Base-by-base conservation (phyloP, 2,329 filamentous ascomycete species). In the Trematosphaeria pertusa region DNA sequence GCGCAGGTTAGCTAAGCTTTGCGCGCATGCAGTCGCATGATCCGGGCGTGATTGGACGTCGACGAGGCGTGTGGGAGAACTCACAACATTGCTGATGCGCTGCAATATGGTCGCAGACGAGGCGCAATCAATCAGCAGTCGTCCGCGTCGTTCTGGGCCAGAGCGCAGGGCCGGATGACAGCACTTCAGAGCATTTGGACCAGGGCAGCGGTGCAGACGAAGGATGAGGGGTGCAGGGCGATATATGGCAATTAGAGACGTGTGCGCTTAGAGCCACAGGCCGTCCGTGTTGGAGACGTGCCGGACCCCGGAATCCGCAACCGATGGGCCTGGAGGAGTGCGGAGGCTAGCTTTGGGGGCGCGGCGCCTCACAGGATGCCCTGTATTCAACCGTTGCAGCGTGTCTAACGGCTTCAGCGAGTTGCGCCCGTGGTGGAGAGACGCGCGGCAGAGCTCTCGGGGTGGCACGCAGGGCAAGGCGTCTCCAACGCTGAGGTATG, bases 1-100 rank as follows among this genome's bases (percentile, higher is more conserved):
- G 34, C 26, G 31, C 48, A 54, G 30, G 46, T 70, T 62, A 69
- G 63, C 62, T 48, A 50, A 43, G 57, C 37, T 39, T 54, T 26
- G 43, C 41, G 52, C 43, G 54, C 51, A 52, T 42, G 46, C 22
- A 47, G 50, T 44, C 49, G 54, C 37, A 48, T 45, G 48, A 52
- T 45, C 46, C 37, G 44, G 45, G 37, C 19, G 59, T 60, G 59
- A 69, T 64, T 66, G 67, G 61, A 38, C 55, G 51, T 39, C 38
- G 38, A 39, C 22, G 39, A 18, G 48, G 54, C 50, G 37, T n/a
- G 14, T 28, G 45, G 31, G 51, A 46, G 41, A 22, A 70, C 67
- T 71, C 50, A 71, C 67, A 71, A 71, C 67, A 71, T 71, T 52
- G 60, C 54, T 42, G 44, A 52, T 53, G 55, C 55, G 47, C 57